Evolutionary conservation across 805 yeast genomes (phyloP).

Genomic region (Suhomyces kilbournensis): DNA sequence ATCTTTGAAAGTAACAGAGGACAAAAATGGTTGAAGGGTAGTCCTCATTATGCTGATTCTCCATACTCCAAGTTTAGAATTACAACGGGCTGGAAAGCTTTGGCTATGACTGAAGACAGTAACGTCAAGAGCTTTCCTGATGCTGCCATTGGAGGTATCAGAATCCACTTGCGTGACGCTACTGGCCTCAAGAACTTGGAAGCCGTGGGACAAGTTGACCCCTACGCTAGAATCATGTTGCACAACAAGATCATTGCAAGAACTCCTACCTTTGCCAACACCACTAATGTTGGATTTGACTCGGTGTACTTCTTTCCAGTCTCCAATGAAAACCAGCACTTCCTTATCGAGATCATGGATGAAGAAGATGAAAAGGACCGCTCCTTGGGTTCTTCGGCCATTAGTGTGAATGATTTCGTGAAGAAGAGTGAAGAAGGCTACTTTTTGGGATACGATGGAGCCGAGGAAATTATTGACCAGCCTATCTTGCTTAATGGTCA

Average conservation of each 20-base stretch:
- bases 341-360: slow-evolving; percentile 61
- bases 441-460: slow-evolving; percentile 50
- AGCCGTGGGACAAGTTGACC: slow-evolving; percentile 71
- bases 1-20: slow-evolving; percentile 49
- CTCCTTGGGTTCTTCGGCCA: slow-evolving; percentile 54
- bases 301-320: slow-evolving; percentile 60
- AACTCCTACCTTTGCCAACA: slow-evolving; percentile 53
- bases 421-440: slow-evolving; percentile 47
- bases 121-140: slow-evolving; percentile 43
- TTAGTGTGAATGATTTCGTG: slow-evolving; percentile 49
- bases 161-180: slow-evolving; percentile 57
- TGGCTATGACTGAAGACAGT: slow-evolving; percentile 48
- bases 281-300: slow-evolving; percentile 57
- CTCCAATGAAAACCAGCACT: slow-evolving; percentile 55
- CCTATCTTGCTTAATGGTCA: slow-evolving; percentile 39
- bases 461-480: slow-evolving; percentile 43
- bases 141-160: slow-evolving; percentile 66
- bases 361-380: slow-evolving; percentile 67
- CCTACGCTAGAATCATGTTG: slow-evolving; percentile 59
- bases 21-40: slow-evolving; percentile 47
- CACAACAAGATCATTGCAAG: slow-evolving; percentile 57
- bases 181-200: slow-evolving; percentile 54
- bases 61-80: slow-evolving; percentile 43
- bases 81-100: slow-evolving; percentile 67
- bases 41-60: slow-evolving; percentile 35